phyloP scores from a whole-genome alignment of 768 basidiomycete species.

The Naganishia friedmannii region DNA sequence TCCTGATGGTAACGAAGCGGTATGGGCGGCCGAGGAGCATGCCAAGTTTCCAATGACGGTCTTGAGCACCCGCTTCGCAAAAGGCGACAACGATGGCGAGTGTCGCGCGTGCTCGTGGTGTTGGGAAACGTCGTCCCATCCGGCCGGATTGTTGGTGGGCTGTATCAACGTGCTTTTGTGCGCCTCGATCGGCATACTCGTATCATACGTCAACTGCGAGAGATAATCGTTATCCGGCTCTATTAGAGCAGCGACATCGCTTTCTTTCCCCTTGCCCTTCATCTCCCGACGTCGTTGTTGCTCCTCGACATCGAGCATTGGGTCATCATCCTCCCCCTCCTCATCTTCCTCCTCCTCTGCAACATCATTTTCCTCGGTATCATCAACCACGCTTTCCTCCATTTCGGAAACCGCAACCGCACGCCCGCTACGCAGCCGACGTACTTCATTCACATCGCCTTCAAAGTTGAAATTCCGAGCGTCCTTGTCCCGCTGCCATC shows the following conservation, averaged over 20 bases:
- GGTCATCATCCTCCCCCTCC: constrained; percentile 4
- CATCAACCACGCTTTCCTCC: constrained; percentile 14
- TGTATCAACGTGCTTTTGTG: neutral
- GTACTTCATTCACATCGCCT: constrained; percentile 47
- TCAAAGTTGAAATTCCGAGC: constrained; percentile 50
- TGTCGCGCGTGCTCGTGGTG: neutral
- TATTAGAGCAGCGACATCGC: neutral
- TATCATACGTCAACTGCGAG: constrained; percentile 15
- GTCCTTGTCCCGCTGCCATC: constrained; percentile 39
- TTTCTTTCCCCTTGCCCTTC: constrained; percentile 12
- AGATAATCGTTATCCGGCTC: constrained; percentile 17
- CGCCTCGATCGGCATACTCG: constrained; percentile 20
- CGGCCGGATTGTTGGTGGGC: too few species aligned
- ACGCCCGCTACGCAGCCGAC: constrained; percentile 44
- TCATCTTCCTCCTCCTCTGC: neutral
- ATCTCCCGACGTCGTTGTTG: neutral
- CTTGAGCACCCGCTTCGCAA: constrained; percentile 1
- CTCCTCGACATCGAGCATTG: neutral
- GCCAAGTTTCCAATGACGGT: constrained; percentile 29
- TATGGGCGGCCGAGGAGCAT: neutral
- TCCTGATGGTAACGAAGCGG: neutral
- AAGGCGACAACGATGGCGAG: constrained; percentile 1
- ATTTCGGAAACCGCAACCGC: constrained; percentile 29
- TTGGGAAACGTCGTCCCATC: neutral
- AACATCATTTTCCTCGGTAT: constrained; percentile 18